Conservation (phyloP, 768 basidiomycete species). For the Bullera alba region DNA sequence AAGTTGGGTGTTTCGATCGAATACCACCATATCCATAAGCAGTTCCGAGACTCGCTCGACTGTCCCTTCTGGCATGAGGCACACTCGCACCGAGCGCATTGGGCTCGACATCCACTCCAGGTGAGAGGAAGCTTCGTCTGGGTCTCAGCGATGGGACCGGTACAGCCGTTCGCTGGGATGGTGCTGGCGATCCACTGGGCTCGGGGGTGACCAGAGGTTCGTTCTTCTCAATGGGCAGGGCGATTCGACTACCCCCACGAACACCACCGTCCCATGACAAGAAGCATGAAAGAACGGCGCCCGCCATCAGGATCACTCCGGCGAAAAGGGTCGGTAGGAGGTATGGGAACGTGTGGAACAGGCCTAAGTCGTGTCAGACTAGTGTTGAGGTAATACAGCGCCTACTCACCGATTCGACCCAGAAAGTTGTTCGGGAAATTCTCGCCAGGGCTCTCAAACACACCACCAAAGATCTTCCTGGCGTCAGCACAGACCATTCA, state of each 20-base stretch:
- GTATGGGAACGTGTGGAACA: slow-evolving; percentile 81
- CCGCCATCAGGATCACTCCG: slow-evolving; percentile 65
- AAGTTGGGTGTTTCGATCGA: slow-evolving; percentile 43
- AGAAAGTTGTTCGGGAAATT: slow-evolving; percentile 77
- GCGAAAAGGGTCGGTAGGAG: slow-evolving; percentile 78
- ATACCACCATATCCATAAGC: slow-evolving; percentile 46
- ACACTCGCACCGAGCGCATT: slow-evolving; percentile 16
- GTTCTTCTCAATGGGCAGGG: slow-evolving; percentile 69
- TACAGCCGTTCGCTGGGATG: slow-evolving; percentile 15
- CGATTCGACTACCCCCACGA: slow-evolving; percentile 70
- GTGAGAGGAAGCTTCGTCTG: slow-evolving; percentile 20
- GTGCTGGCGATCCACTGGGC: slow-evolving; percentile 15
- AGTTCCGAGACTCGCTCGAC: slow-evolving; percentile 41
- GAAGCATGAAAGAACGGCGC: slow-evolving; percentile 81
- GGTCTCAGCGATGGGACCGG: slow-evolving; percentile 14
- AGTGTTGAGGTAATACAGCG: neutral
- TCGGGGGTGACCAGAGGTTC: slow-evolving; percentile 25
- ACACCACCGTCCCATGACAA: slow-evolving; percentile 86
- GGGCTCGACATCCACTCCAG: slow-evolving; percentile 11
- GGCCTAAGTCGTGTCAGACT: slow-evolving; percentile 21
- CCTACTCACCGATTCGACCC: slow-evolving; percentile 49
- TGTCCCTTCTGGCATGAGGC: slow-evolving; percentile 31
- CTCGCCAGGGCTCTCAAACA: slow-evolving; percentile 56
- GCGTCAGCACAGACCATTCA: neutral
- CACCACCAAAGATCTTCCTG: slow-evolving; percentile 52